phyloP scores from a whole-genome alignment of 768 basidiomycete genomes.

The Antrodiella citrinella region DNA sequence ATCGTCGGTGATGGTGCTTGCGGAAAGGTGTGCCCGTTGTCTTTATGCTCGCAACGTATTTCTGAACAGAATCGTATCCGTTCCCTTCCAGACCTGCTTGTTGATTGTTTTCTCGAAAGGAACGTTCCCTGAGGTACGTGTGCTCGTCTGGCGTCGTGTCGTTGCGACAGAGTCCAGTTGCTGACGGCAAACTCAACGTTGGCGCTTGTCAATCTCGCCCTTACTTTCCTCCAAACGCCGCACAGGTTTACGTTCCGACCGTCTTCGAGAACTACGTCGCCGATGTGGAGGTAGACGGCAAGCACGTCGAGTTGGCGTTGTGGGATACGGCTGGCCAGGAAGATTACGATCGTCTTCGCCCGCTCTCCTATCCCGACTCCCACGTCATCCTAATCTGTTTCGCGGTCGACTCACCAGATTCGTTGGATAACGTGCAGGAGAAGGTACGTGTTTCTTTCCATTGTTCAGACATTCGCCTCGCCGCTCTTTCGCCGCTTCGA shows the following conservation, averaged over 20 bases:
- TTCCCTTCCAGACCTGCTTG: slow-evolving; percentile 63
- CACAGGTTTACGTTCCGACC: slow-evolving; percentile 95
- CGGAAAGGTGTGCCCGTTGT: slow-evolving; percentile 58
- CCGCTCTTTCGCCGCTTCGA: background rate
- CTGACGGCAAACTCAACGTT: background rate
- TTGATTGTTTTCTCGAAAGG: slow-evolving; percentile 96
- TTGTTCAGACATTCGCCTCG: no score
- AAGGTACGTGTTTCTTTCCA: slow-evolving; percentile 54
- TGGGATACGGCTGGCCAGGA: slow-evolving; percentile 99
- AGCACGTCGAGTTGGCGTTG: slow-evolving; percentile 95
- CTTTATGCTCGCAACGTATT: slow-evolving; percentile 8
- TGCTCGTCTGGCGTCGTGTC: slow-evolving; percentile 6
- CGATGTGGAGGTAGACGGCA: slow-evolving; percentile 97
- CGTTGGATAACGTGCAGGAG: slow-evolving; percentile 99
- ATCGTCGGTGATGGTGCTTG: slow-evolving; percentile 99
- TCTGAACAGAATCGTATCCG: slow-evolving; percentile 4
- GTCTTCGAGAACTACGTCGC: slow-evolving; percentile 99
- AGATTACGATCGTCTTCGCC: slow-evolving; percentile 97
- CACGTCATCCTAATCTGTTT: slow-evolving; percentile 99
- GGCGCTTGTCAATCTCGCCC: background rate
- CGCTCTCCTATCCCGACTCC: slow-evolving; percentile 97
- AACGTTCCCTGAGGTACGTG: slow-evolving; percentile 85
- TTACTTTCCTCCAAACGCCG: background rate
- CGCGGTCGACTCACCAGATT: slow-evolving; percentile 96
- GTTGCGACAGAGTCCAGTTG: background rate